Conservation (phyloP, 2,329 filamentous ascomycete genomes). For the Fusarium udum region DNA sequence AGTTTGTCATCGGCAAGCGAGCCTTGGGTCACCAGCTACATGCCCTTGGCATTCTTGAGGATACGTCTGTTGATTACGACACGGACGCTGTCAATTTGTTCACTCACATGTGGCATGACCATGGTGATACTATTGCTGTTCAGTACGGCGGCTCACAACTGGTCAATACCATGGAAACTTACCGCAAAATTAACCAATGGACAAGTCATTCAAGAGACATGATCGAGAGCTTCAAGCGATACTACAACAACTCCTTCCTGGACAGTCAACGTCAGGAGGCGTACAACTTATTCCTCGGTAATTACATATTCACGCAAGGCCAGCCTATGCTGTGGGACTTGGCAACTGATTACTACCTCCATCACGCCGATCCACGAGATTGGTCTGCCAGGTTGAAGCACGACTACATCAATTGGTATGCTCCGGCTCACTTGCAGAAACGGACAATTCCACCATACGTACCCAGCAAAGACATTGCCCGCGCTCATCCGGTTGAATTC, state of each 20-base stretch:
- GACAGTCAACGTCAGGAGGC: slow-evolving; percentile 98
- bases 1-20: slow-evolving; percentile 96
- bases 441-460: slow-evolving; percentile 63
- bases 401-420: slow-evolving; percentile 92
- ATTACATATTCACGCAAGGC: slow-evolving; percentile 87
- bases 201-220: slow-evolving; percentile 97
- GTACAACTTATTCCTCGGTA: slow-evolving; percentile 96
- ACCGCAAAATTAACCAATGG: slow-evolving; percentile 99
- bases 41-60: slow-evolving; percentile 85
- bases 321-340: slow-evolving; percentile 98
- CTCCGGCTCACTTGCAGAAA: slow-evolving; percentile 73
- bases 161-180: slow-evolving; percentile 99
- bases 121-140: slow-evolving; percentile 96
- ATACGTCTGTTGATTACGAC: slow-evolving; percentile 86
- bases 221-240: slow-evolving; percentile 98
- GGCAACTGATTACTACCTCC: slow-evolving; percentile 93
- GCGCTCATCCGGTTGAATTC: slow-evolving; percentile 61
- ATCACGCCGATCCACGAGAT: slow-evolving; percentile 82
- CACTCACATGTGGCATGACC: slow-evolving; percentile 97
- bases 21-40: slow-evolving; percentile 92
- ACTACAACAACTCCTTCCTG: slow-evolving; percentile 98
- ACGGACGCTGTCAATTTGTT: slow-evolving; percentile 96
- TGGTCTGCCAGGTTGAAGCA: slow-evolving; percentile 71
- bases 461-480: slow-evolving; percentile 49
- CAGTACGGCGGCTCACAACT: slow-evolving; percentile 98